These are phyloP conservation scores for Acer campestre DNA, from an alignment of 345 rosid genomes.

Conservation along the genomic window DNA sequence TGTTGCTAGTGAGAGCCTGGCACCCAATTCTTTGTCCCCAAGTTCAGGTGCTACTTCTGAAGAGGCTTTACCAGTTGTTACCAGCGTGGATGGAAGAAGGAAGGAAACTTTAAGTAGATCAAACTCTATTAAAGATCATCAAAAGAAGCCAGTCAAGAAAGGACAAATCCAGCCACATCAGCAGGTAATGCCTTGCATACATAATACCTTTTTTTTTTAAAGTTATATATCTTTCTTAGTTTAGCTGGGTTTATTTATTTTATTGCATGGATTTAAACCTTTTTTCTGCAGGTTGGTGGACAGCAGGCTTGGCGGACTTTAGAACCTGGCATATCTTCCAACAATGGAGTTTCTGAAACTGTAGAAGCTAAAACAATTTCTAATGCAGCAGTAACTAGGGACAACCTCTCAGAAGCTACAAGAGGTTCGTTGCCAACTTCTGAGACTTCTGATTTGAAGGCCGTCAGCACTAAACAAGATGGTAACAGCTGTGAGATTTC, in stretches of 20 bases:
- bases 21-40: conserved; percentile 19
- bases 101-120: conserved; percentile 47
- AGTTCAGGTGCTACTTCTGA: conserved; percentile 31
- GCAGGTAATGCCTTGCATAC: conserved; percentile 43
- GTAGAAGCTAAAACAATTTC: conserved; percentile 32
- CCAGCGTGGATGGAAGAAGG: conserved; percentile 38
- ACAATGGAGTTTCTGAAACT: conserved; percentile 34
- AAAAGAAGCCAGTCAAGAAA: conserved; percentile 44
- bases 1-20: conserved; percentile 18
- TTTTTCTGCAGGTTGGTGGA: conserved; percentile 36
- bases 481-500: not conserved
- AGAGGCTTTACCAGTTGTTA: conserved; percentile 24
- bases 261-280: conserved; percentile 6
- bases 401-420: conserved; percentile 11
- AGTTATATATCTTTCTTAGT: not conserved
- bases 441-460: conserved; percentile 31
- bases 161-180: conserved; percentile 36
- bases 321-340: conserved; percentile 38
- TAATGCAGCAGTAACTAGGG: conserved; percentile 27
- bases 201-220: not conserved
- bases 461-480: conserved; percentile 29
- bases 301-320: conserved; percentile 28
- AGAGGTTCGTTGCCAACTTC: not conserved
- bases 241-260: not conserved
- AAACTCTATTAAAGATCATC: conserved; percentile 57